Evolutionary conservation across 805 yeast genomes (phyloP).

Genomic region (Saccharomycopsis javanensis): DNA sequence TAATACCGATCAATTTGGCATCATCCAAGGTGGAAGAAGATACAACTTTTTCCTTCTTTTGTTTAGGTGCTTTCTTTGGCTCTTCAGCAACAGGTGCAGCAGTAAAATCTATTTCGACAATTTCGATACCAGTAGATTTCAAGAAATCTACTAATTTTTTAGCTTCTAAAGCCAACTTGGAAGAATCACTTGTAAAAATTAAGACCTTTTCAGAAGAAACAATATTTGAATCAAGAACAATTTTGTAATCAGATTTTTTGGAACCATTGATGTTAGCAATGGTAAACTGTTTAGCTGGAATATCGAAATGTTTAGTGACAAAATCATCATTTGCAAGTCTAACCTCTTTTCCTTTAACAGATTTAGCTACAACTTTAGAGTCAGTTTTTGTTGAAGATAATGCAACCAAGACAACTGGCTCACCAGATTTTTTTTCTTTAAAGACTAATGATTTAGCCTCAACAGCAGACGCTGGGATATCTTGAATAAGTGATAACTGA

Average conservation of each 20-base stretch:
- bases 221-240: conserved; percentile 48
- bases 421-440: conserved; percentile 85
- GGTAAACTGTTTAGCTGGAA: conserved; percentile 52
- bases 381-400: conserved; percentile 64
- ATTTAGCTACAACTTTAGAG: conserved; percentile 49
- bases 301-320: conserved; percentile 51
- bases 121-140: conserved; percentile 41
- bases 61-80: background rate
- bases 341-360: conserved; percentile 71
- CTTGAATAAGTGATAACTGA: conserved; percentile 51
- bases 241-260: conserved; percentile 49
- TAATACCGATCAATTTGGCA: conserved; percentile 90
- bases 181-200: conserved; percentile 41
- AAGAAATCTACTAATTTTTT: conserved; percentile 38
- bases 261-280: conserved; percentile 37
- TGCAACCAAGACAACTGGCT: conserved; percentile 77
- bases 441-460: conserved; percentile 71
- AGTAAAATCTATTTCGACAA: conserved; percentile 45
- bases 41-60: conserved; percentile 25
- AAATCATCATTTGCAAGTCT: conserved; percentile 80
- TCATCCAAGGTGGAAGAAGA: conserved; percentile 54
- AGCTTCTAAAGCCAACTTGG: conserved; percentile 43
- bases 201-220: conserved; percentile 29
- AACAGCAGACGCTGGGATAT: conserved; percentile 39
- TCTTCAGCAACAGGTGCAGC: conserved; percentile 28